Evolutionary conservation across 148 eudicot species (phyloP).

Genomic region (Bassia scoparia): DNA sequence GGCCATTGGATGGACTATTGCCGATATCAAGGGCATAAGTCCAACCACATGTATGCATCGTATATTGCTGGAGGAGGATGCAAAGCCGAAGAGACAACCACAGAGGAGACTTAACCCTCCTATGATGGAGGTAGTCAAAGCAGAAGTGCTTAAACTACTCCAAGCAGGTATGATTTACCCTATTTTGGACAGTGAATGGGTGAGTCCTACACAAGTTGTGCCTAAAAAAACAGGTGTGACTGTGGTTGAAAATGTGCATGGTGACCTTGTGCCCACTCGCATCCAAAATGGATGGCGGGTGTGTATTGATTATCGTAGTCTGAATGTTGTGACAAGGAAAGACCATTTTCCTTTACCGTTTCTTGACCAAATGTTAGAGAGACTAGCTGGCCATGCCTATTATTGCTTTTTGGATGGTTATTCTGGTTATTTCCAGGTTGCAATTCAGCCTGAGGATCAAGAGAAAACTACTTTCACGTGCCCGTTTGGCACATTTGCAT

Average conservation of each 20-base stretch:
- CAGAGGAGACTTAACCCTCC: background rate
- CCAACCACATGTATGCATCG: background rate
- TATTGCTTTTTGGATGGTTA: too few species aligned
- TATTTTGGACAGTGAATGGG: background rate
- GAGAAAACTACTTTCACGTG: too few species aligned
- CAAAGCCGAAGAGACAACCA: background rate
- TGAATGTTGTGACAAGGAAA: background rate
- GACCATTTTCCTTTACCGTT: background rate
- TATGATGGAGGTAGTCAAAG: background rate
- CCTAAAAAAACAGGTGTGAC: background rate
- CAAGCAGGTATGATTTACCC: background rate
- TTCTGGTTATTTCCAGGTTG: too few species aligned
- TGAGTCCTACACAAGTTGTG: background rate
- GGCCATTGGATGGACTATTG: background rate
- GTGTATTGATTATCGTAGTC: background rate
- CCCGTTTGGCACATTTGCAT: too few species aligned
- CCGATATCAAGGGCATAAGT: background rate
- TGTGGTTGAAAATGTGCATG: background rate
- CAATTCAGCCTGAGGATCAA: too few species aligned
- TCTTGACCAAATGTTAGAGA: background rate
- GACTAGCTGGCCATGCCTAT: too few species aligned
- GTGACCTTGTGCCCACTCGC: background rate
- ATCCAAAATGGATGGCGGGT: background rate
- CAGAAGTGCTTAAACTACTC: background rate
- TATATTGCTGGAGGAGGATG: background rate